Conservation (phyloP, 768 basidiomycete genomes). For the Glaciozyma antarctica region DNA sequence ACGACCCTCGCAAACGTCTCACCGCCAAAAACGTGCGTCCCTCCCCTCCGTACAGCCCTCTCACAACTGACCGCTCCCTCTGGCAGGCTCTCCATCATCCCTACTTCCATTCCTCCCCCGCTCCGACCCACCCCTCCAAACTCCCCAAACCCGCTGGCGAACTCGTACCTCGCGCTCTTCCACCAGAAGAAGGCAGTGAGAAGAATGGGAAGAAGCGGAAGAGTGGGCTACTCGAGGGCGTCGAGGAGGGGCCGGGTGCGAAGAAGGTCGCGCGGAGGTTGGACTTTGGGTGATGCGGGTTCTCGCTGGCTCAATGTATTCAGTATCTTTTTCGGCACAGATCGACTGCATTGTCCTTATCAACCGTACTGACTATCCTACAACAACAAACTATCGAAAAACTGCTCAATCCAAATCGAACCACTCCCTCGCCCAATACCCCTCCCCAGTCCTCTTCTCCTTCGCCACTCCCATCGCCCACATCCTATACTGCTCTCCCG, state of each 20-base stretch:
- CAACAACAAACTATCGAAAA: background rate
- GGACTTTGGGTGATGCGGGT: constrained; percentile 22
- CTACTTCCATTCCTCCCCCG: constrained; percentile 53
- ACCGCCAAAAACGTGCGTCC: constrained; percentile 61
- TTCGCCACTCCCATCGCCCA: background rate
- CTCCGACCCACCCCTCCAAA: constrained; percentile 73
- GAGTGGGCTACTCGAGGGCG: constrained; percentile 1
- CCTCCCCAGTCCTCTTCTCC: background rate
- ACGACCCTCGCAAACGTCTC: constrained; percentile 75
- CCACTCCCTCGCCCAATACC: constrained; percentile 1
- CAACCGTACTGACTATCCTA: background rate
- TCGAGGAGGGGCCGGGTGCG: constrained; percentile 7
- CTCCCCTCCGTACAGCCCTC: background rate
- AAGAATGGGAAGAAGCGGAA: background rate
- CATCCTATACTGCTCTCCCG: background rate
- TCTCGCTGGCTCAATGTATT: too few species aligned
- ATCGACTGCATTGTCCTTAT: background rate
- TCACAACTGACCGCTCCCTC: background rate
- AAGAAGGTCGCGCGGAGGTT: constrained; percentile 30
- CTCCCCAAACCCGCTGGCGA: constrained; percentile 59
- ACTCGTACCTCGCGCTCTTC: constrained; percentile 47
- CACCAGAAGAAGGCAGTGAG: constrained; percentile 30
- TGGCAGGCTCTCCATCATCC: constrained; percentile 69
- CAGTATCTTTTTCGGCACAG: too few species aligned
- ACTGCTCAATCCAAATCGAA: background rate